Base-by-base conservation (phyloP, 2,329 filamentous ascomycete species). In the Aureobasidium sp. region DNA sequence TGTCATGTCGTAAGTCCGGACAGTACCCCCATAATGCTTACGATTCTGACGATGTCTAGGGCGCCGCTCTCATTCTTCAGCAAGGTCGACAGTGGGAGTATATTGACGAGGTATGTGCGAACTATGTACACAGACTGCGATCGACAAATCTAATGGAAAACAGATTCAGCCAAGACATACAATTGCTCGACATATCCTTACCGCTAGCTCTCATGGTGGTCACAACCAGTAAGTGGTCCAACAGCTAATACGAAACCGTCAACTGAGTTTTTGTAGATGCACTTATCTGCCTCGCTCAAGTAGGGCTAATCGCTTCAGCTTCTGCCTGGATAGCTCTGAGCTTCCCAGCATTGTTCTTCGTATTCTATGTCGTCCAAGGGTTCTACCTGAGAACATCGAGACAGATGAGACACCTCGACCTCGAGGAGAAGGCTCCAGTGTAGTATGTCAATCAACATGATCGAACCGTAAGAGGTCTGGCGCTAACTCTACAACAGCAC, bases 341-440 rank as follows among this genome's bases (percentile, higher is more conserved):
- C 0, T 71, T 78, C 51, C 78, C 78, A 0, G 59, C 77, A 22
- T 67, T 78, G 1, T 61, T 73, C 9, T 61, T 69, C 1, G 68
- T 68, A 2, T 68, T 80, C 39, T 80, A 75, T 63, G 58, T 71
- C 44, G 71, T 81, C 8, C 78, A 81, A 64, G 74, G 69, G 55
- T 74, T 76, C 68, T 81, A 81, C 64, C 73, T 81, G 5, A 75
- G 73, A 15, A 80, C 78, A 4, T 79, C 77, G 7, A 73, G 79
- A 2, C 78, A 80, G 63, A 66, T 81, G 9, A 76, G 82, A 55
- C 75, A 82, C 29, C 71, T 84, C 8, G 82, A 84, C 66, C 73
- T 84, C 0, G 81, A 84, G 67, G 72, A 75, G 29, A 78, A 79
- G 62, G 75, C 76, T 0, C 78, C 80, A 1, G 71, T 83, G 0